phyloP scores from a whole-genome alignment of 768 basidiomycete species.

The Erythrobasidium yunnanense region DNA sequence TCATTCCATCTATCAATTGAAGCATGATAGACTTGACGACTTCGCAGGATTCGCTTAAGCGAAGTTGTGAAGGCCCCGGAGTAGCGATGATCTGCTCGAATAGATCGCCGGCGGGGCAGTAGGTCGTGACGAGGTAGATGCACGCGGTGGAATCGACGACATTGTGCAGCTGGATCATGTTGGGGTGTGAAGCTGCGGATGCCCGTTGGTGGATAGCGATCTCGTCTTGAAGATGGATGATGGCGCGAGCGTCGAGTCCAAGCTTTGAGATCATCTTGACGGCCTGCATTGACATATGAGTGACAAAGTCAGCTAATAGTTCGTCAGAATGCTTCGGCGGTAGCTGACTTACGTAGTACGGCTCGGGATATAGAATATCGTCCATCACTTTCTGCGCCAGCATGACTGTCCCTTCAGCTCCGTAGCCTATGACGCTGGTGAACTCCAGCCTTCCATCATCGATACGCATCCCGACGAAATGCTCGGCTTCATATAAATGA shows the following conservation, averaged over 20 bases:
- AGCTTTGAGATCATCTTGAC: constrained; percentile 11
- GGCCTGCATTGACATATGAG: background rate
- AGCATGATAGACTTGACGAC: constrained; percentile 5
- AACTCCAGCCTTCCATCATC: constrained; percentile 6
- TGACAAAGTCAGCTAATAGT: background rate
- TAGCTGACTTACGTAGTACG: background rate
- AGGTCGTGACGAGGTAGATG: constrained; percentile 14
- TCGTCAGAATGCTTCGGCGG: background rate
- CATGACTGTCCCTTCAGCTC: constrained; percentile 7
- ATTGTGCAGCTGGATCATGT: constrained; percentile 10
- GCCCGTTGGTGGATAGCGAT: background rate
- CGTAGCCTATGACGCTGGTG: background rate
- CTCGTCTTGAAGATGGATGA: constrained; percentile 5
- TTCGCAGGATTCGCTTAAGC: background rate
- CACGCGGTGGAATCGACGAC: background rate
- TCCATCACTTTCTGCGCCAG: constrained; percentile 3
- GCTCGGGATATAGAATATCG: background rate
- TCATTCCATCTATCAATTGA: constrained; percentile 3
- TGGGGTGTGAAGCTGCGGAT: background rate
- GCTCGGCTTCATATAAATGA: background rate
- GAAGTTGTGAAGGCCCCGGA: background rate
- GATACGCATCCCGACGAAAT: background rate
- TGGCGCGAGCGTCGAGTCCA: background rate
- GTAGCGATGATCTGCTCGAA: constrained; percentile 6
- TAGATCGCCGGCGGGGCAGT: background rate